Evolutionary conservation across 768 basidiomycete species (phyloP).

Genomic region (Vishniacozyma victoriae): DNA sequence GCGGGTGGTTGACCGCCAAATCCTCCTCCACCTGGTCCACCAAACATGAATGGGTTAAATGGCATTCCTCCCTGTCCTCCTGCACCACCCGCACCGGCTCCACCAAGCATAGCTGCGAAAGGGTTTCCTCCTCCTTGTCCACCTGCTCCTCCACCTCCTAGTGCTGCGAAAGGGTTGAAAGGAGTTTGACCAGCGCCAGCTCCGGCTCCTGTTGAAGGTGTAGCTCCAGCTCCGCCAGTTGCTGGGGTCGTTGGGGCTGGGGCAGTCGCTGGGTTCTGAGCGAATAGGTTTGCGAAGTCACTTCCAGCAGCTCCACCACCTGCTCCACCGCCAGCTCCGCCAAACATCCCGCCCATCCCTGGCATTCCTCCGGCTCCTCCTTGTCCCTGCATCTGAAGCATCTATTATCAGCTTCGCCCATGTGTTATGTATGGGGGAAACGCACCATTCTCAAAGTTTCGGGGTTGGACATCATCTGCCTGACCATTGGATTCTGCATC

Average conservation of each 20-base stretch:
- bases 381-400: slow-evolving; percentile 41
- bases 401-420: slow-evolving; percentile 18
- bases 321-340: slow-evolving; percentile 4
- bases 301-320: slow-evolving; percentile 8
- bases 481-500: slow-evolving; percentile 63
- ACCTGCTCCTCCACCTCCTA: slow-evolving; percentile 21
- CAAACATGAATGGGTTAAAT: slow-evolving; percentile 17
- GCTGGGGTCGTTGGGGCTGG: background rate
- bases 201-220: slow-evolving; percentile 1
- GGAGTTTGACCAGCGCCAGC: background rate
- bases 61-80: slow-evolving; percentile 21
- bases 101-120: slow-evolving; percentile 21
- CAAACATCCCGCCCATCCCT: slow-evolving; percentile 12
- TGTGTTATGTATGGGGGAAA: background rate
- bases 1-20: slow-evolving; percentile 47
- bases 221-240: slow-evolving; percentile 1
- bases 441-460: slow-evolving; percentile 35
- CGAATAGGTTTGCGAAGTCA: slow-evolving; percentile 39
- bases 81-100: slow-evolving; percentile 14
- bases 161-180: slow-evolving; percentile 21
- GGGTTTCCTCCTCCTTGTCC: slow-evolving; percentile 31
- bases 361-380: slow-evolving; percentile 25
- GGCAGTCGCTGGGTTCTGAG: slow-evolving; percentile 14
- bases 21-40: slow-evolving; percentile 18
- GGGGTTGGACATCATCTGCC: slow-evolving; percentile 56